Percentiles rank a stretch among this genome's conserved stretches.
phyloP scores from a whole-genome alignment of 495 filamentous ascomycete genomes.

The Hypoxylon perforatum region DNA sequence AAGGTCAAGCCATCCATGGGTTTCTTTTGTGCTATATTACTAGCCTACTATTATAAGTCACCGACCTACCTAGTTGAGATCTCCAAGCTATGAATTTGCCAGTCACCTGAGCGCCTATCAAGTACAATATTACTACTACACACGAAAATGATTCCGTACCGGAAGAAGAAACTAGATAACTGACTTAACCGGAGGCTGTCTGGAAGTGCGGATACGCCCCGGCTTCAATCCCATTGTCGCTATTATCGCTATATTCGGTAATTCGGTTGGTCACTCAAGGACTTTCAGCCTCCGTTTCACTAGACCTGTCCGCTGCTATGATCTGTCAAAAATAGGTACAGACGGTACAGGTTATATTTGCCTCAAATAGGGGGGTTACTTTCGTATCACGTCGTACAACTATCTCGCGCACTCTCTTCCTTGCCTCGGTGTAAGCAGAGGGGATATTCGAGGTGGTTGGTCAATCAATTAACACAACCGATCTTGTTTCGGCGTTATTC shows the following conservation, averaged over 20 bases:
- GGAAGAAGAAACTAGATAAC: constrained; percentile 8
- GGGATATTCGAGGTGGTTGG: constrained; percentile 30
- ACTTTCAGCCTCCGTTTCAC: constrained; percentile 39
- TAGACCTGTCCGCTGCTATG: constrained; percentile 7
- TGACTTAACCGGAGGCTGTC: constrained; percentile 10
- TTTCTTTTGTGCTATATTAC: no score
- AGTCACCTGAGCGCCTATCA: constrained; percentile 11
- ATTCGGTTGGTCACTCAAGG: constrained; percentile 29
- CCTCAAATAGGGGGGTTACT: constrained; percentile 8
- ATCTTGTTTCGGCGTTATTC: constrained; percentile 38
- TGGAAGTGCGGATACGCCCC: no score
- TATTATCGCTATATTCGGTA: constrained; percentile 6
- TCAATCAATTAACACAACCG: constrained; percentile 14
- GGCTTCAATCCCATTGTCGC: constrained; percentile 5
- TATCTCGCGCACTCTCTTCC: constrained; percentile 23
- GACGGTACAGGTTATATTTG: neutral
- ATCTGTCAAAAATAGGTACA: constrained; percentile 8
- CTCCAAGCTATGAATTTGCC: neutral
- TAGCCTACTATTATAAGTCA: no score
- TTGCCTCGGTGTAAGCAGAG: constrained; percentile 29
- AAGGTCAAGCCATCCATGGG: no score
- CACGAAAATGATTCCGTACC: constrained; percentile 7
- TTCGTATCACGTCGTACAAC: constrained; percentile 29
- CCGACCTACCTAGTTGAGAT: constrained; percentile 1
- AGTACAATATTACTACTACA: constrained; percentile 16